Base-by-base conservation (phyloP, 2,329 filamentous ascomycete genomes). In the Kalmusia sp. region DNA sequence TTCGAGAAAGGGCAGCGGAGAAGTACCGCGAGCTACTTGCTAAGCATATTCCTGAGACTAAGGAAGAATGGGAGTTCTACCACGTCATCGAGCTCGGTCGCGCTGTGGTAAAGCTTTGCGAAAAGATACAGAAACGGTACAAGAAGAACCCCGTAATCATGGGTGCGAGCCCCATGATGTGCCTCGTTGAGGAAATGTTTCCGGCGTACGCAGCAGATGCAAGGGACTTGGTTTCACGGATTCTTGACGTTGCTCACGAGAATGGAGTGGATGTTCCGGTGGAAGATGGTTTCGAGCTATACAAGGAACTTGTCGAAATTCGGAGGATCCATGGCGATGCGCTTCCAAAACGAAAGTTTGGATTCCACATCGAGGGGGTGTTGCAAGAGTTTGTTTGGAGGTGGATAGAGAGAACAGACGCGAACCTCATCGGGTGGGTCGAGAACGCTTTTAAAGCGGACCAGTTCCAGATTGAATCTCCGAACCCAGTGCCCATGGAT, bases 321-420 rank as follows among this genome's bases (percentile, higher is more conserved):
- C 88, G 95, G 25, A 82, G 84, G 28, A 91, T 96, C 22, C 93
- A 97, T 71, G 82, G 84, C 6, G 84, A 90, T 57, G 88, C 87
- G 19, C 81, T 97, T 15, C 91, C 91, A 0, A 72, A 71, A 7
- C 80, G 86, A 55, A 84, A 86, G 1, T 99, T 98, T 72, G 88
- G 87, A 4, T 97, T 98, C 72, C 87, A 92, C 60, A 84, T 99
- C 37, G 95, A 99, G 74, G 85, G 87, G 35, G 79, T 96, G 14
- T 81, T 99, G 15, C 90, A 93, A 57, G 89, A 91, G 30, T 99
- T 98, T 72, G 95, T 98, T 5, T 98, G 93, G 93, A 87, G 92
- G 53, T 99, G 93, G 93, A 91, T 99, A 58, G 83, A 84, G 49
- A 85, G 87, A 58, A 92, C 92, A 6, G 92, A 98, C 65, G 79